A percentile compares a stretch with the other conserved stretches of the same genome.
Conservation (phyloP, 208 protist genomes). For the Wallacemonas sp. region DNA sequence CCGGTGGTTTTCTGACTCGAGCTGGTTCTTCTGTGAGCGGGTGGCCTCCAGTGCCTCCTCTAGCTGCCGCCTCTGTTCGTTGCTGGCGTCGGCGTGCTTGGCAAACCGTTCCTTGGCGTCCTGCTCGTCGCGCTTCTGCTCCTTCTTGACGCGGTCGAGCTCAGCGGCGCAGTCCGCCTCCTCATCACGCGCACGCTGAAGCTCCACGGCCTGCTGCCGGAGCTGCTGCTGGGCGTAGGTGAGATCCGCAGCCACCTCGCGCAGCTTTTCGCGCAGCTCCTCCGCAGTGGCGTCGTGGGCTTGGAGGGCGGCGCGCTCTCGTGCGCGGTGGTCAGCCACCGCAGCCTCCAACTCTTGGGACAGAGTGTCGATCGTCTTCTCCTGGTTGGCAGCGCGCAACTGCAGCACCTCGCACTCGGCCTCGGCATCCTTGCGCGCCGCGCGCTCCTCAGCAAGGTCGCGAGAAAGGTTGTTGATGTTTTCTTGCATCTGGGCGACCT, state of each 20-base stretch:
- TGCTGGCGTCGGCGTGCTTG: conserved; percentile 9
- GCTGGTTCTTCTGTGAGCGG: conserved; percentile 29
- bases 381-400: conserved; percentile 45
- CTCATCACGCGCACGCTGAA: conserved; percentile 58
- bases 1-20: conserved; percentile 40
- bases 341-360: conserved; percentile 46
- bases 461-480: conserved; percentile 36
- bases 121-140: conserved; percentile 20
- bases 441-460: conserved; percentile 53
- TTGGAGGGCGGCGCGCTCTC: conserved; percentile 48
- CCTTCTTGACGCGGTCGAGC: conserved; percentile 27
- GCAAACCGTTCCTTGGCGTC: conserved; percentile 24
- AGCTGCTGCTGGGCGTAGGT: conserved; percentile 62
- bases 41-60: conserved; percentile 24
- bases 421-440: conserved; percentile 58
- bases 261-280: conserved; percentile 49
- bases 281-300: conserved; percentile 51
- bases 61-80: conserved; percentile 16
- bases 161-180: conserved; percentile 33
- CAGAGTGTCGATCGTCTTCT: conserved; percentile 37
- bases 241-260: conserved; percentile 35
- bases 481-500: conserved; percentile 47
- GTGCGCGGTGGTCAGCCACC: conserved; percentile 50
- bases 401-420: conserved; percentile 50
- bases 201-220: conserved; percentile 48